Evolutionary conservation across 75 land plant species (phyloP), one percentile per base, ranked within the genome.

Genomic region (Cryptomeria japonica): DNA sequence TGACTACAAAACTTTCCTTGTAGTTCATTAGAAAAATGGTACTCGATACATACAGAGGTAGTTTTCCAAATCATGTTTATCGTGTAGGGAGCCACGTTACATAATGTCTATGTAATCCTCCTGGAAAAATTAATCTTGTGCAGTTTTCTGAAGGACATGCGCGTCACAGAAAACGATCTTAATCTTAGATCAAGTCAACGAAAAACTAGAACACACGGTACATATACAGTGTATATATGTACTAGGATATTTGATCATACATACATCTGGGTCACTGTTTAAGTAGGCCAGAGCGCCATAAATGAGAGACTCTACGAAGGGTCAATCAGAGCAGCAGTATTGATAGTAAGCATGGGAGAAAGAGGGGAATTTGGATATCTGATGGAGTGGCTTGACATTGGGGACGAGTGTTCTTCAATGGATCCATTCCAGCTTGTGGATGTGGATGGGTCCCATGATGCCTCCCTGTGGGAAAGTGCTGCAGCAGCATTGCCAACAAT

Each of bases 371-470:
- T 46, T 46, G 84, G 51, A n/a, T 82, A 51, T 82, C 84, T 82
- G 32, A 34, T 82, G n/a, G 84, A 82, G 0, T 82, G 84, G 84
- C 47, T 82, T 28, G 84, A 82, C 32, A 82, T 42, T 82, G 84
- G 84, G 46, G 84, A 82, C 46, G 84, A 82, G 49, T 42, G 84
- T 15, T 82, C 84, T 25, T 82, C 84, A 82, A 82, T 82, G 84
- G 84, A 82, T 46, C 84, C 84, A 46, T 82, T 82, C 51, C 39
- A 38, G 11, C 41, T 42, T 42, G 84, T 44, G 42, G 83, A 80
- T 42, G 84, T n/a, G 11, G 84, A 82, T 1, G 44, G 25, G 9
- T 3, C 12, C 13, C 51, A 82, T 82, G 32, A 42, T 49, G 84
- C n/a, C 15, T 64, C 70, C 70, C 28, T 82, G 15, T 82, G 84